Conservation (phyloP, 1,284 basidiomycete species). For the Ganoderma leucocontextum region DNA sequence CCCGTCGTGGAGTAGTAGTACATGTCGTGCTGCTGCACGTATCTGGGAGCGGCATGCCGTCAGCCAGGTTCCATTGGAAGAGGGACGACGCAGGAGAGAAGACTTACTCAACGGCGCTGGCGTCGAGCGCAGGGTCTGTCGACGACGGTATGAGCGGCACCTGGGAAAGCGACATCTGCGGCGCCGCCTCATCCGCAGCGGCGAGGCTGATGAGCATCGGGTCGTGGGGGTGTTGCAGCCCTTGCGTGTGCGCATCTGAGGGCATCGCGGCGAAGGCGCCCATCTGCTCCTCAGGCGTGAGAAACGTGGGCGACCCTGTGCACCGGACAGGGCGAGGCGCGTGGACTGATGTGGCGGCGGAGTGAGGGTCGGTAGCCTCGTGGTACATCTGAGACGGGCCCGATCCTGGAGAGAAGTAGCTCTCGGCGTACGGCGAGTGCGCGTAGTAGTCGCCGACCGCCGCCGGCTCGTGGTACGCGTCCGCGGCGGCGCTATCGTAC, state of each 20-base stretch:
- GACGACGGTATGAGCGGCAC: slow-evolving; percentile 28
- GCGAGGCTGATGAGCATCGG: slow-evolving; percentile 26
- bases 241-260: slow-evolving; percentile 12
- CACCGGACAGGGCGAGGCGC: slow-evolving; percentile 34
- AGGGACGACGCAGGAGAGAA: neutral
- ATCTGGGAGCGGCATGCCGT: slow-evolving; percentile 14
- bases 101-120: slow-evolving; percentile 26
- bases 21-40: slow-evolving; percentile 24
- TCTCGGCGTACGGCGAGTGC: slow-evolving; percentile 17
- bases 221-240: slow-evolving; percentile 24
- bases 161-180: slow-evolving; percentile 31
- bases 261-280: slow-evolving; percentile 16
- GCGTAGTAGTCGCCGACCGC: slow-evolving; percentile 13
- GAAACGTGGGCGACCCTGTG: slow-evolving; percentile 30
- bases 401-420: slow-evolving; percentile 6
- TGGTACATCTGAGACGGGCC: slow-evolving; percentile 17
- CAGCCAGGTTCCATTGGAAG: slow-evolving; percentile 3
- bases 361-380: slow-evolving; percentile 18
- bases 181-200: slow-evolving; percentile 22
- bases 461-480: slow-evolving; percentile 12
- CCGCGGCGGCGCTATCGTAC: slow-evolving; percentile 13
- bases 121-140: slow-evolving; percentile 17
- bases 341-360: slow-evolving; percentile 26
- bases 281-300: slow-evolving; percentile 24
- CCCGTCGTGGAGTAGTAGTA: slow-evolving; percentile 23